These are phyloP conservation scores for Epichloe uncinata DNA, from an alignment of 2,329 filamentous ascomycete genomes.

Conservation along the genomic window DNA sequence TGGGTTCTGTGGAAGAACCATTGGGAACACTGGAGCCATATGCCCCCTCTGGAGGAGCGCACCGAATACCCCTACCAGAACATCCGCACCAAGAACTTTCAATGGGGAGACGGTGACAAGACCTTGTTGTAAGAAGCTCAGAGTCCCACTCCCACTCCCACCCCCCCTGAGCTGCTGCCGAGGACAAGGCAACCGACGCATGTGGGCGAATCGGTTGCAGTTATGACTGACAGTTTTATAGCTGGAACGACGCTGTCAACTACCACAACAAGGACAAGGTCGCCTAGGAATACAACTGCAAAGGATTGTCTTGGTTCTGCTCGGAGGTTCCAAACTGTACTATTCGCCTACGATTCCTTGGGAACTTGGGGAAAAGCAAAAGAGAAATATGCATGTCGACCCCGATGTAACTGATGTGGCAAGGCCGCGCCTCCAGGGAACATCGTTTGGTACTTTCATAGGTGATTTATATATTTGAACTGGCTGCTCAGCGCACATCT, in stretches of 20 bases:
- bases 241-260: conserved; percentile 94
- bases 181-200: not conserved
- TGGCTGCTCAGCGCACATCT: not conserved
- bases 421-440: not conserved
- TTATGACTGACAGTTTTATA: conserved; percentile 17
- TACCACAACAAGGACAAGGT: conserved; percentile 88
- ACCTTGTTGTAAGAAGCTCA: conserved; percentile 29
- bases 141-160: too few species aligned
- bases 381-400: not conserved
- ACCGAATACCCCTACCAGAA: conserved; percentile 95
- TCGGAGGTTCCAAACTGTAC: not conserved
- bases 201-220: not conserved
- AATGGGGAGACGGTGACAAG: conserved; percentile 94
- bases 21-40: conserved; percentile 88
- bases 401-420: not conserved
- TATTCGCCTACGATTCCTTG: not conserved
- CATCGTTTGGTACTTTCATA: not conserved
- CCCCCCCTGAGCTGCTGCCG: not conserved
- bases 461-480: not conserved
- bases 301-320: not conserved
- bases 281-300: conserved; percentile 14
- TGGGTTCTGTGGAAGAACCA: conserved; percentile 89
- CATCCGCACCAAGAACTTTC: conserved; percentile 90
- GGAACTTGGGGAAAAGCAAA: not conserved
- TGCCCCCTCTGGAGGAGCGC: conserved; percentile 79